Evolutionary conservation across 23 red algal genomes (phyloP).

Genomic region (Porphyridium purpureum): DNA sequence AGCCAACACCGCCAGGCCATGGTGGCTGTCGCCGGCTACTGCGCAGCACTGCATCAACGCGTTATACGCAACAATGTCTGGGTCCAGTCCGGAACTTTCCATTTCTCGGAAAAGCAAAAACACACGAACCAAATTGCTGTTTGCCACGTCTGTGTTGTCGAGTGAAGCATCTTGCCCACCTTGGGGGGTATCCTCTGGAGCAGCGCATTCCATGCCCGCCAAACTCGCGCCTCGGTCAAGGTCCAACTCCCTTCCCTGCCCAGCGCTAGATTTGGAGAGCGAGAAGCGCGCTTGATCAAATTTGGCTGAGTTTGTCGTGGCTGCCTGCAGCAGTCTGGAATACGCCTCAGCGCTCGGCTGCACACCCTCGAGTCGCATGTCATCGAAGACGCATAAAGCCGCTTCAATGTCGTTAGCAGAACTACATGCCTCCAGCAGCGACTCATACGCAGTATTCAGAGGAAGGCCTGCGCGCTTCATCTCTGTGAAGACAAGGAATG

Average conservation of each 20-base stretch:
- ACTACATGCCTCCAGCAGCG: slow-evolving; percentile 25
- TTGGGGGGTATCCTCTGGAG: too few species aligned
- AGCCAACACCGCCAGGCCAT: slow-evolving; percentile 14
- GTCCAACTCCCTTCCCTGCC: too few species aligned
- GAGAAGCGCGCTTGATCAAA: too few species aligned
- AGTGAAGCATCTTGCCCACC: too few species aligned
- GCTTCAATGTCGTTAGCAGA: slow-evolving; percentile 11
- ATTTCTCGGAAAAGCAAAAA: not conserved
- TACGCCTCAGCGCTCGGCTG: slow-evolving; percentile 16
- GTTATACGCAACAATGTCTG: slow-evolving; percentile 52
- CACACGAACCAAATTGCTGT: too few species aligned
- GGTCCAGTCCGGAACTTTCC: not conserved
- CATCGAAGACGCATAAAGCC: slow-evolving; percentile 5
- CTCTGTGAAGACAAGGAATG: slow-evolving; percentile 7
- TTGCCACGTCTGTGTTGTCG: too few species aligned
- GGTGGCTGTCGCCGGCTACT: slow-evolving; percentile 12
- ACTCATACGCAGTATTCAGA: slow-evolving; percentile 37
- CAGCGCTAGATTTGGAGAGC: too few species aligned
- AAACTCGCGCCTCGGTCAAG: too few species aligned
- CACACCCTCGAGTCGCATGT: slow-evolving; percentile 21
- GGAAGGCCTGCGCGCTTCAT: slow-evolving; percentile 10
- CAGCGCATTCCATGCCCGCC: too few species aligned
- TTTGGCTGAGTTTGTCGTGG: too few species aligned
- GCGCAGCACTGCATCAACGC: slow-evolving; percentile 20
- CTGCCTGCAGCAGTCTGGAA: slow-evolving; percentile 25